Percentiles rank a stretch among this genome's conserved stretches.
These are phyloP conservation scores for Annulohypoxylon nitens DNA, from an alignment of 495 filamentous ascomycete species.

Conservation along the genomic window DNA sequence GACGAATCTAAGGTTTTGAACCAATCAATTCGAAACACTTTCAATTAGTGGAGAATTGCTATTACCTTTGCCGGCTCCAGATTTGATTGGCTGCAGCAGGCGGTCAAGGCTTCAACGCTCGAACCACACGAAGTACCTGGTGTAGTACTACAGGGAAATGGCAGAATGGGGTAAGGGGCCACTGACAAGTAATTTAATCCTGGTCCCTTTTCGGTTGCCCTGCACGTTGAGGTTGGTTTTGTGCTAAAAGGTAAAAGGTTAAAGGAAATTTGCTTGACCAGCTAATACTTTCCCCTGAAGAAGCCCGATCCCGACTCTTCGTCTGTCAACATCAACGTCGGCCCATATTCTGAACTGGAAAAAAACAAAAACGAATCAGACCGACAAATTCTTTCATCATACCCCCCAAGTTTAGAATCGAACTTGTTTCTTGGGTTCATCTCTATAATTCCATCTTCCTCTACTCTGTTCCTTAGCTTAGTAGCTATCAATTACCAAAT, in stretches of 20 bases:
- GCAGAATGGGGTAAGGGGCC: conserved; percentile 43
- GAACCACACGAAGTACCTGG: conserved; percentile 30
- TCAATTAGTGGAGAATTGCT: conserved; percentile 5
- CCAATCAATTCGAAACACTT: conserved; percentile 24
- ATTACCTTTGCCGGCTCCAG: conserved; percentile 24
- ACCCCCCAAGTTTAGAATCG: conserved; percentile 15
- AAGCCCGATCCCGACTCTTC: conserved; percentile 24
- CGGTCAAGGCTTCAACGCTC: conserved; percentile 49
- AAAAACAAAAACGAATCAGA: conserved; percentile 18
- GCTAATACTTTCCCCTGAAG: conserved; percentile 48
- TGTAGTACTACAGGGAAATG: conserved; percentile 23
- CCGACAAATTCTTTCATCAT: conserved; percentile 18
- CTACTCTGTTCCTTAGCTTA: conserved; percentile 34
- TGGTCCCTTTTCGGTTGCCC: conserved; percentile 43
- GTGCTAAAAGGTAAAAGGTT: conserved; percentile 18
- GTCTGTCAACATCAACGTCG: conserved; percentile 44
- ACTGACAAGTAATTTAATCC: conserved; percentile 44
- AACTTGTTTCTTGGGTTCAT: conserved; percentile 32
- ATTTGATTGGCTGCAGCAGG: conserved; percentile 34
- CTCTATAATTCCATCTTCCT: conserved; percentile 18
- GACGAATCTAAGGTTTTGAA: not conserved
- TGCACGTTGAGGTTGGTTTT: conserved; percentile 39
- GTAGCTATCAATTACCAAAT: conserved; percentile 21
- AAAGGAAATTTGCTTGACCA: conserved; percentile 43
- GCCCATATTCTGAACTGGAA: conserved; percentile 14